Conservation (phyloP, 495 filamentous ascomycete genomes). For the Letharia columbiana region DNA sequence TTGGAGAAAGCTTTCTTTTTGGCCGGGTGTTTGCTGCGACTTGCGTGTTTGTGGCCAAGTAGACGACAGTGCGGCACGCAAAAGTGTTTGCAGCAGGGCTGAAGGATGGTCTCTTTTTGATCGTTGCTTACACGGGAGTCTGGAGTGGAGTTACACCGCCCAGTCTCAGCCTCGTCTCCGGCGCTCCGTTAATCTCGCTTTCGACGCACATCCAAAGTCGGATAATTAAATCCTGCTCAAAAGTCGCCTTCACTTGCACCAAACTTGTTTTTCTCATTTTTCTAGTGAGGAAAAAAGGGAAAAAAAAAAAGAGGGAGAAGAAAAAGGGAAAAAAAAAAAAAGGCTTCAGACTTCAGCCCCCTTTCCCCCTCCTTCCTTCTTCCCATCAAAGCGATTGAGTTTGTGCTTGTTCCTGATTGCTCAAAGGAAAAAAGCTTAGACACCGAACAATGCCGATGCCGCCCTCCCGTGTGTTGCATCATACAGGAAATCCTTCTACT, state of each 20-base stretch:
- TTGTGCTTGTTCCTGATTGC: conserved; percentile 14
- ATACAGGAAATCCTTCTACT: no score
- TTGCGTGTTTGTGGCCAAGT: no score
- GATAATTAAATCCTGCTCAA: conserved; percentile 1
- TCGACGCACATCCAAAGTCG: neutral
- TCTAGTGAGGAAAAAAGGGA: no score
- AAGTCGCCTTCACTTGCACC: conserved; percentile 4
- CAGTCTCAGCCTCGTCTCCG: neutral
- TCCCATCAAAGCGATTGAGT: neutral
- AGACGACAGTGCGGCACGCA: no score
- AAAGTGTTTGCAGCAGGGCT: neutral
- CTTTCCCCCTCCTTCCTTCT: neutral
- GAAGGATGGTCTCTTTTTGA: neutral
- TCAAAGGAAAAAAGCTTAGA: neutral
- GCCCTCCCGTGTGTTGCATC: conserved; percentile 15
- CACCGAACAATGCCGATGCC: conserved; percentile 13
- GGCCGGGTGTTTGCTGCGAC: no score
- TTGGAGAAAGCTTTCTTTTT: no score
- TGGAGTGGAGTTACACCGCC: neutral
- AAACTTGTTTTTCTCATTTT: neutral
- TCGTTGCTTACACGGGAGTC: neutral
- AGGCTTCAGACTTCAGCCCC: neutral
- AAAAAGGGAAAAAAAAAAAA: neutral
- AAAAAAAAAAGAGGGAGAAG: neutral
- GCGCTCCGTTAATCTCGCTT: neutral